phyloP scores from a whole-genome alignment of 1,139 yeast species.

The Meyerozyma elateridarum region DNA sequence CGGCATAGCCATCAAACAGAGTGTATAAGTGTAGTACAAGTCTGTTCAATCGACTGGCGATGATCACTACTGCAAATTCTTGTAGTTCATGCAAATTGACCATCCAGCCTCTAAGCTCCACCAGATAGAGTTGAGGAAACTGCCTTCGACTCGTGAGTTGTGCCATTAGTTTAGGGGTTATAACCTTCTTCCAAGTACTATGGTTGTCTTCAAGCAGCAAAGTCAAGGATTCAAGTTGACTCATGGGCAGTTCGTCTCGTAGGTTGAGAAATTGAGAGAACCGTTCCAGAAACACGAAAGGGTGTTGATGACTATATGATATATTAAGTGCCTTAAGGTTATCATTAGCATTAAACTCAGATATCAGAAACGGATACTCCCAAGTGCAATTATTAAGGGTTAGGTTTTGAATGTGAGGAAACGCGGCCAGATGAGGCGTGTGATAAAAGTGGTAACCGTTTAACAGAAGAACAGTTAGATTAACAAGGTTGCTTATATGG shows the following conservation, averaged over 20 bases:
- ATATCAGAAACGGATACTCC: conserved; percentile 5
- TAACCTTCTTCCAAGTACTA: neutral
- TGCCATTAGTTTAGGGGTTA: neutral
- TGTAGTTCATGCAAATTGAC: neutral
- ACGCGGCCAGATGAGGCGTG: too few species aligned
- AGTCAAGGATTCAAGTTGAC: conserved; percentile 1
- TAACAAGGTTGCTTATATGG: conserved; percentile 1
- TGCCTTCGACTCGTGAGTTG: neutral
- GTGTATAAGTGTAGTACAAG: conserved; percentile 1
- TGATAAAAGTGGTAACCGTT: conserved; percentile 1
- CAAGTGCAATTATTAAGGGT: conserved; percentile 4
- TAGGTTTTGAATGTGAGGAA: too few species aligned
- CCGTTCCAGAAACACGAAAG: conserved; percentile 5
- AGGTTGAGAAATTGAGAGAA: conserved; percentile 2
- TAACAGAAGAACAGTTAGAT: neutral
- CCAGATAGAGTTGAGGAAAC: neutral
- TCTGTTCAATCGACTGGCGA: neutral
- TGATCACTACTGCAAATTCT: neutral
- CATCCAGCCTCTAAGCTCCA: conserved; percentile 2
- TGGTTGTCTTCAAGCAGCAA: conserved; percentile 1
- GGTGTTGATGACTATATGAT: conserved; percentile 1
- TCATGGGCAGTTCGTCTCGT: neutral
- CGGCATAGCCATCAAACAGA: neutral
- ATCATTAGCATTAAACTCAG: conserved; percentile 2
- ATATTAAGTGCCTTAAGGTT: conserved; percentile 1